phyloP scores from a whole-genome alignment of 1,139 yeast genomes.

The Arxiozyma telluris region DNA sequence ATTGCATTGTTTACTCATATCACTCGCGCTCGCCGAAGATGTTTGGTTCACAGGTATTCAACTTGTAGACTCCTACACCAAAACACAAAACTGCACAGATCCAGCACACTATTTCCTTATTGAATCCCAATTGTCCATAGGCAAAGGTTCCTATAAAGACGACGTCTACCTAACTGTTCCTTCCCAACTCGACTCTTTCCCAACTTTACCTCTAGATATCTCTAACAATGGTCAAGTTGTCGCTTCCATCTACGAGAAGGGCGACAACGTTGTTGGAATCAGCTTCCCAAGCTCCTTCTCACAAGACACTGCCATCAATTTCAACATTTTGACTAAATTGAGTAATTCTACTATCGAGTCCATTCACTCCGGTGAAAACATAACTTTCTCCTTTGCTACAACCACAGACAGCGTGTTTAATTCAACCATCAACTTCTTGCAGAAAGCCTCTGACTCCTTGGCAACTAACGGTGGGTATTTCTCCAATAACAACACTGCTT shows the following conservation, averaged over 20 bases:
- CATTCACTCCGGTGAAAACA: constrained; percentile 13
- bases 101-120: constrained; percentile 23
- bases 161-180: constrained; percentile 22
- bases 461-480: constrained; percentile 23
- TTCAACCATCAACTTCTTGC: constrained; percentile 15
- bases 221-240: constrained; percentile 6
- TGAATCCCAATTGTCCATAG: constrained; percentile 19
- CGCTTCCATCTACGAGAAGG: neutral
- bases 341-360: constrained; percentile 10
- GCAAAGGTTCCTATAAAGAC: constrained; percentile 11
- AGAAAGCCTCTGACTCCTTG: constrained; percentile 12
- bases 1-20: neutral
- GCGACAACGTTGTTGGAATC: constrained; percentile 16
- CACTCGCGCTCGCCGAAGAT: neutral
- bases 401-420: constrained; percentile 15
- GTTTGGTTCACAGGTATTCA: constrained; percentile 15
- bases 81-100: constrained; percentile 18
- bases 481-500: constrained; percentile 18
- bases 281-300: constrained; percentile 9
- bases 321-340: constrained; percentile 21
- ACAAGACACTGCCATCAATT: constrained; percentile 15
- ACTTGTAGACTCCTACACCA: constrained; percentile 19
- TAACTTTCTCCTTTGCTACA: constrained; percentile 17
- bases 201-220: constrained; percentile 16
- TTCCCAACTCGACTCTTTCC: constrained; percentile 15